Base-by-base conservation (phyloP, 2,329 filamentous ascomycete genomes). In the Diaporthe eres region DNA sequence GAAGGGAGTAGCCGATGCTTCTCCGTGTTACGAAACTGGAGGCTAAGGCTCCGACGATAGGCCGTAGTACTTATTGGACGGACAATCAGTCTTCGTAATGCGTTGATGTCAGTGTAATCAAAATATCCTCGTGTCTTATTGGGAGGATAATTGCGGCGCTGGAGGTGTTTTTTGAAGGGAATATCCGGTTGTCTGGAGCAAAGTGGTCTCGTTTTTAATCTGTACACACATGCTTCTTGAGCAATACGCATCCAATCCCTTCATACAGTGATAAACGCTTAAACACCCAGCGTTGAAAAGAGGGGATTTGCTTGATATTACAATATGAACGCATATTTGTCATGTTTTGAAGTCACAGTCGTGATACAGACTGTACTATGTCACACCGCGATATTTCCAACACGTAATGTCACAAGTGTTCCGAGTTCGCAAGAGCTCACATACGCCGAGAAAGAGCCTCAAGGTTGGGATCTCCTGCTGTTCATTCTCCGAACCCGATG, bases 1-100 rank as follows among this genome's bases (percentile, higher is more conserved):
- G 47, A 70, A 70, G 65, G 65, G 49, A 70, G 49, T 42, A 55
- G 65, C 65, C 65, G 65, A 42, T 55, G 65, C 49, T 42, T 37
- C 17, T 70, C 65, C 65, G 65, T 42, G 49, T 70, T 70, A 53
- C 65, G 31, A 70, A 10, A 70, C 10, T 55, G 65, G 65, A 70
- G 10, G 65, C 47, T 55, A 55, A 19, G 65, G 34, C 49, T 70
- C 65, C 65, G 65, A 37, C 34, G 65, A 70, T 70, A 70, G 65
- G 60, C 17, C 22, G 12, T 13, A 47, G 22, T 53, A 19, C 28
- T 39, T 34, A 34, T 34, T 34, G 34, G 34, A 34, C 34, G 47
- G 15, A 53, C 47, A 55, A 55, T 42, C n/a, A 55, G 22, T 53
- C 7, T 65, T 70, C 13, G 65, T 70, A 70, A 70, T 42, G n/a